These are phyloP conservation scores for Candida nonsorbophila DNA, from an alignment of 805 yeast species.

Conservation along the genomic window DNA sequence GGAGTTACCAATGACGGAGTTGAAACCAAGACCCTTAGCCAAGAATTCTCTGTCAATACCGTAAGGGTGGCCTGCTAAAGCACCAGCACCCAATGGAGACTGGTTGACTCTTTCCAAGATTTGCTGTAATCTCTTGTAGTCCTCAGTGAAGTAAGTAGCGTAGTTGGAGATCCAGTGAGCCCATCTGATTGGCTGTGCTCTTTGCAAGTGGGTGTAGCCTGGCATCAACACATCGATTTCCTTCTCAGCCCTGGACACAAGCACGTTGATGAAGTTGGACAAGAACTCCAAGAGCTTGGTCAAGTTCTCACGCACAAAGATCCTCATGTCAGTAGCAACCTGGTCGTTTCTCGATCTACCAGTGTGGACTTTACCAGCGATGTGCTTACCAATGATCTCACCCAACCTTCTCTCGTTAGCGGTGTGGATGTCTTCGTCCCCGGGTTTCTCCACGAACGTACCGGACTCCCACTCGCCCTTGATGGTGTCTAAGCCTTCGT, in stretches of 20 bases:
- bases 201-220: slow-evolving; percentile 96
- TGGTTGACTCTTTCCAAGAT: slow-evolving; percentile 76
- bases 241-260: slow-evolving; percentile 68
- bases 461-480: slow-evolving; percentile 76
- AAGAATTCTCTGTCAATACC: slow-evolving; percentile 95
- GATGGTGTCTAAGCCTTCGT: slow-evolving; percentile 70
- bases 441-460: slow-evolving; percentile 67
- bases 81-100: slow-evolving; percentile 95
- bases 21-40: slow-evolving; percentile 75
- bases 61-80: slow-evolving; percentile 98
- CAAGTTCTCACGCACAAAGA: slow-evolving; percentile 79
- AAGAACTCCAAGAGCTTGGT: slow-evolving; percentile 53
- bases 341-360: slow-evolving; percentile 98
- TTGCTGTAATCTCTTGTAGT: slow-evolving; percentile 78
- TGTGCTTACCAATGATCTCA: slow-evolving; percentile 86
- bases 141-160: slow-evolving; percentile 92
- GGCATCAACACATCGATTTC: slow-evolving; percentile 97
- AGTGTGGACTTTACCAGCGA: slow-evolving; percentile 98
- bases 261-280: slow-evolving; percentile 58
- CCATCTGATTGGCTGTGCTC: slow-evolving; percentile 99
- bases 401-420: slow-evolving; percentile 98
- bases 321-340: slow-evolving; percentile 98
- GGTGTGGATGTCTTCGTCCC: slow-evolving; percentile 98
- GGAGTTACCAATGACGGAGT: slow-evolving; percentile 89
- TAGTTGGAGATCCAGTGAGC: slow-evolving; percentile 94